Evolutionary conservation across 257 asterid species (phyloP), one percentile per base, ranked within the genome.

Genomic region (Mentha longifolia): DNA sequence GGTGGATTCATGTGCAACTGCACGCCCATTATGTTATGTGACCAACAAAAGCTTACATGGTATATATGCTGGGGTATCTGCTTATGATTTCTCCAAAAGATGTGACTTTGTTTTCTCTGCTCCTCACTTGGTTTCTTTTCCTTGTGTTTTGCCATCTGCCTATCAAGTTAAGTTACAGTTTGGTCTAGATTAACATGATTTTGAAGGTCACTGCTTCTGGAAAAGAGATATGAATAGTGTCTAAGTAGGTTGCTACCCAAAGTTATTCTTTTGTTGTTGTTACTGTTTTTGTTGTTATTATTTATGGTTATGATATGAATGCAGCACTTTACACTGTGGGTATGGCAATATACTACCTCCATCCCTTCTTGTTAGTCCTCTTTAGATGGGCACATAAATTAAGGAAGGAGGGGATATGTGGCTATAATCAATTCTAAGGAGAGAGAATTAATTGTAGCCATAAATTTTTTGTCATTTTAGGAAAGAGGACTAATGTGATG

Each of bases 281-380:
- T 68, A 37, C 10, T 12, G 20, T 68, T 57, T 22, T 16, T 67
- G 14, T 66, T 50, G 52, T 65, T 33, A 14, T 12, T 19, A 20
- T 30, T 28, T 16, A 61, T 64, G 68, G 13, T 28, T 67, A 12
- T 65, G 65, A 57, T 71, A 51, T 77, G 71, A 63, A 19, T 60
- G 19, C 65, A 39, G 55, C 68, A 52, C 56, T 42, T 46, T 59
- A 54, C 39, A 7, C 74, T 28, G 51, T 49, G 41, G 46, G 30
- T 43, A 17, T 73, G 59, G 52, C 3, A 15, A 59, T 55, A 7
- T 7, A 13, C n/a, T n/a, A n/a, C n/a, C n/a, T n/a, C n/a, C n/a
- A n/a, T n/a, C n/a, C n/a, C n/a, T n/a, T n/a, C n/a, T n/a, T n/a
- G n/a, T n/a, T n/a, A n/a, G n/a, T n/a, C n/a, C n/a, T n/a, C n/a